A percentile compares a stretch with the other conserved stretches of the same genome.
Evolutionary conservation across 1,284 basidiomycete genomes (phyloP).

Genomic region (Marasmius sp.): DNA sequence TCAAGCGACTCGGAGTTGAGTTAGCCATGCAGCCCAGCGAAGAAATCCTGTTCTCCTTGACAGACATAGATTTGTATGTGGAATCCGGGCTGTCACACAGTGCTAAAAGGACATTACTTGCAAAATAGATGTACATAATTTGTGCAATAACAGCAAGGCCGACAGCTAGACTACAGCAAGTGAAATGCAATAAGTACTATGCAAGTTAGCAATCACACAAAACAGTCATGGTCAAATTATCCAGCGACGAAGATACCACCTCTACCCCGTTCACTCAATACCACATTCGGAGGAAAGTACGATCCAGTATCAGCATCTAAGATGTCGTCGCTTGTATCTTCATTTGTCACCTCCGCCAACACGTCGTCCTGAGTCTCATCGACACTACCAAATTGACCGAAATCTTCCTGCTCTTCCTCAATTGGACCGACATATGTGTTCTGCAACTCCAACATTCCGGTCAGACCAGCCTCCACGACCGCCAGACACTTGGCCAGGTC

Average conservation of each 20-base stretch:
- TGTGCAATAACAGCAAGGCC: too few species aligned
- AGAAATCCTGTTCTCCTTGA: too few species aligned
- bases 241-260: not conserved
- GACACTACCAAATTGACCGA: conserved; percentile 7
- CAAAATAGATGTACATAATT: too few species aligned
- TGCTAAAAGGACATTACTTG: too few species aligned
- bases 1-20: too few species aligned
- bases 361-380: conserved; percentile 11
- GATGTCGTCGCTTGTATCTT: not conserved
- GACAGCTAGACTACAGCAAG: too few species aligned
- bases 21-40: too few species aligned
- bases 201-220: too few species aligned
- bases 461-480: conserved; percentile 72
- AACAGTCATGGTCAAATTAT: not conserved
- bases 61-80: too few species aligned
- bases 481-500: conserved; percentile 82
- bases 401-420: conserved; percentile 56
- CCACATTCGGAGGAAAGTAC: not conserved
- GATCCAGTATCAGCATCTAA: not conserved
- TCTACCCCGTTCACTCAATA: not conserved
- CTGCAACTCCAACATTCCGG: conserved; percentile 55
- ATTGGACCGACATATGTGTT: conserved; percentile 45
- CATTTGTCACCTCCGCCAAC: not conserved
- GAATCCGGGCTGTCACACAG: too few species aligned
- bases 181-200: too few species aligned